Conservation (phyloP, 2,329 filamentous ascomycete genomes). For the Neonectria magnoliae region DNA sequence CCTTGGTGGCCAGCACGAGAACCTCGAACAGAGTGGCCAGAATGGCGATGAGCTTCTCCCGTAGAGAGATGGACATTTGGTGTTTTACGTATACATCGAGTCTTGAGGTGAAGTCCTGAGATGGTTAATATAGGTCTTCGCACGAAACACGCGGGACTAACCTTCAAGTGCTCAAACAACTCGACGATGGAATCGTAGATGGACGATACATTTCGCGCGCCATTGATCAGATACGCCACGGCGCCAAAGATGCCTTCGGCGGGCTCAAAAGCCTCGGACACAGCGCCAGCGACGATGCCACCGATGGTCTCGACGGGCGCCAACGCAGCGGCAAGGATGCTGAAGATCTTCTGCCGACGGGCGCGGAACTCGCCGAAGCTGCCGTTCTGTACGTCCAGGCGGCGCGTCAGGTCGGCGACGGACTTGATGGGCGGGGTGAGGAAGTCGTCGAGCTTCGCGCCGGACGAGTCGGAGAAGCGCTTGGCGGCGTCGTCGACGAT, state of each 20-base stretch:
- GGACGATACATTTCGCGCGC: constrained; percentile 56
- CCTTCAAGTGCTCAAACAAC: constrained; percentile 54
- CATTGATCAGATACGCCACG: constrained; percentile 54
- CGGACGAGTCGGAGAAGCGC: constrained; percentile 44
- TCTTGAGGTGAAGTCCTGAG: constrained; percentile 54
- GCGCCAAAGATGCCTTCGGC: constrained; percentile 55
- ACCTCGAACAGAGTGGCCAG: constrained; percentile 57
- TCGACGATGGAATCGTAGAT: constrained; percentile 58
- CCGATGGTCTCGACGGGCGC: constrained; percentile 53
- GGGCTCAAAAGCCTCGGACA: constrained; percentile 52
- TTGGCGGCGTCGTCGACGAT: constrained; percentile 50
- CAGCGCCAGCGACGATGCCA: constrained; percentile 49
- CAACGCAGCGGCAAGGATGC: constrained; percentile 45
- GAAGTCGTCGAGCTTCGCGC: constrained; percentile 45
- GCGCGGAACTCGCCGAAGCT: constrained; percentile 51
- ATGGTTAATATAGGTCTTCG: constrained; percentile 6
- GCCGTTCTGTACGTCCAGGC: constrained; percentile 49
- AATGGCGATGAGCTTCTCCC: constrained; percentile 53
- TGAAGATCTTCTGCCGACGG: constrained; percentile 48
- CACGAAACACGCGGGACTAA: constrained; percentile 31
- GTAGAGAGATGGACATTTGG: constrained; percentile 50
- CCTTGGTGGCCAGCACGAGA: constrained; percentile 54
- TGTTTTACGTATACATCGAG: constrained; percentile 54
- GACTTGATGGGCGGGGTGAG: constrained; percentile 46
- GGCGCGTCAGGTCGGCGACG: constrained; percentile 45